Base-by-base conservation (phyloP, 2,329 filamentous ascomycete species). In the Helotiales sp. region DNA sequence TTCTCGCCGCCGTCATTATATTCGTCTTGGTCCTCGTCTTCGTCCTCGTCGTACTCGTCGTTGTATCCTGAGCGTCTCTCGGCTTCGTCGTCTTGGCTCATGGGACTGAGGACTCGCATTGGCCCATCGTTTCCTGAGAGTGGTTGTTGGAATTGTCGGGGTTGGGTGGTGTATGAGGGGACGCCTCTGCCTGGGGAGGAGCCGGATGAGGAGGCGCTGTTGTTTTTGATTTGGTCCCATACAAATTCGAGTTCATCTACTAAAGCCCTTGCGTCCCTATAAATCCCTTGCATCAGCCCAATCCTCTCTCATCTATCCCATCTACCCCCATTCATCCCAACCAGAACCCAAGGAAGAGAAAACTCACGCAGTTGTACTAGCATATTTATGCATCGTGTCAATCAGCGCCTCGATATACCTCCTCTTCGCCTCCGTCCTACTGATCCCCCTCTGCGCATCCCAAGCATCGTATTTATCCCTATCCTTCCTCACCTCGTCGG, bases 211-310 rank as follows among this genome's bases (percentile, higher is more conserved):
- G 86, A 87, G 3, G 90, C 88, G 11, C 88, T 87, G 75, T 95
- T 97, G 73, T 91, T 91, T 79, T 96, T 97, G 74, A 99, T 95
- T 79, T 98, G 96, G 74, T 97, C 93, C 96, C 96, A 99, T 45
- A 99, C 95, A 75, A 98, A 99, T 80, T 99, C 96, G n/a, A 99
- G 87, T 79, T 99, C 96, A 10, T 89, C 86, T 43, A 98, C 94
- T 45, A 99, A 85, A 79, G 97, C 94, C 67, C 90, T 87, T 7
- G 93, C 93, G 77, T 97, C 93, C 58, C 87, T 89, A 2, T 45
- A 20, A 1, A 71, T 63, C 28, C 32, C 63, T 55, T 40, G 6
- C 50, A 68, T 70, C 24, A 72, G 69, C 49, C 58, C 66, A 47
- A 55, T 61, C 20, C 15, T 28, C 49, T 62, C 45, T 13, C 34